Evolutionary conservation across 139 green algal species (phyloP).

Genomic region (Coelastrella sp.): DNA sequence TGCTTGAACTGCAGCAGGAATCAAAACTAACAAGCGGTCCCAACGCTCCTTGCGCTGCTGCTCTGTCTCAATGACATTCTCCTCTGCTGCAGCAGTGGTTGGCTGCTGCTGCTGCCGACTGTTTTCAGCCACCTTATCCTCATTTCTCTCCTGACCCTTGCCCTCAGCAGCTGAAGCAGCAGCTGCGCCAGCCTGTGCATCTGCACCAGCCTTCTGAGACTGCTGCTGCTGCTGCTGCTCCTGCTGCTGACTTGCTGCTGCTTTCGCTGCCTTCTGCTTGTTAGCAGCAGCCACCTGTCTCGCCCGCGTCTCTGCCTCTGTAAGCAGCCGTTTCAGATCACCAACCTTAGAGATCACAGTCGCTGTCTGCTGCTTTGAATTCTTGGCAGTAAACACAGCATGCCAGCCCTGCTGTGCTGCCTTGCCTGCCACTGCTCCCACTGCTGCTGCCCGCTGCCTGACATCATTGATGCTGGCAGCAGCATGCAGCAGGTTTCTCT

Average conservation of each 20-base stretch:
- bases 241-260: not conserved
- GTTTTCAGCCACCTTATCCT: not conserved
- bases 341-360: not conserved
- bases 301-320: not conserved
- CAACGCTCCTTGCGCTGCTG: constrained; percentile 22
- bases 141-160: too few species aligned
- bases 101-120: not conserved
- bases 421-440: constrained; percentile 1
- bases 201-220: not conserved
- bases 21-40: not conserved
- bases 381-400: constrained; percentile 1
- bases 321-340: not conserved
- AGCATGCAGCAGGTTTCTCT: constrained; percentile 40
- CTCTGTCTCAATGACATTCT: not conserved
- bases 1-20: not conserved
- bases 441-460: not conserved
- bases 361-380: constrained; percentile 13
- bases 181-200: too few species aligned
- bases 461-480: not conserved
- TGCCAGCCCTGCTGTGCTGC: constrained; percentile 11
- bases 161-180: too few species aligned
- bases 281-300: constrained; percentile 22
- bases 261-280: not conserved
- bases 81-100: not conserved
- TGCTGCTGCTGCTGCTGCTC: not conserved